Evolutionary conservation across 768 basidiomycete species (phyloP), one percentile per base, ranked within the genome.

Genomic region (Tulasnella sp.): DNA sequence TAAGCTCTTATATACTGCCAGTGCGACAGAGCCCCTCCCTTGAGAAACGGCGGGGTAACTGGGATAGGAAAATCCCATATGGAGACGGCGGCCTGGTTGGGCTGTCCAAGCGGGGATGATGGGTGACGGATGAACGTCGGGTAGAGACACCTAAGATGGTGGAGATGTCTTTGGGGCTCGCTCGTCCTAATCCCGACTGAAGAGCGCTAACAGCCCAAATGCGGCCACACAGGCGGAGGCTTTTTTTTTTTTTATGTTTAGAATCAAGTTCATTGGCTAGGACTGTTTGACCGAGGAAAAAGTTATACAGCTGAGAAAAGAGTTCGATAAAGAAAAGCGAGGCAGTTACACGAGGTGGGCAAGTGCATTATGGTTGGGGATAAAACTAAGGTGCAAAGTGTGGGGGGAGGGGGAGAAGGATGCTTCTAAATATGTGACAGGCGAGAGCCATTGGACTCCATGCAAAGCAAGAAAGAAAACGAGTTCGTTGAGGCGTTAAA

Each of bases 391-490:
- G 75, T 48, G 75, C 73, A 74, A 56, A 44, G 34, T n/a, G 19
- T n/a, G 34, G 46, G 75, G 46, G 44, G 44, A 74, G 56, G 77
- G 44, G 56, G 52, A 21, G 56, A 24, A 71, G 31, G 44, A 78
- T 42, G n/a, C 48, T 40, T 74, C 73, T 74, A 74, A 74, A 74
- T 74, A 74, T 80, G 79, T 44, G 81, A 74, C 73, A 74, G 16
- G 21, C 62, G 71, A 71, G 75, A 72, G 34, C 38, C 72, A 46
- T 80, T 72, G 81, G 80, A 82, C 56, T 72, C 62, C 56, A 79
- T 80, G 52, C 78, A 80, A 27, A 80, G 40, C 19, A 80, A 52
- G 74, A 72, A 44, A 58, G 44, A 18, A 71, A 68, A 74, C 31
- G 44, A 40, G 58, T 56, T 58, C 46, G 77, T 68, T 74, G 71